Conservation (phyloP, 352 stramenopile genomes). For the Globisporangium perplexum region DNA sequence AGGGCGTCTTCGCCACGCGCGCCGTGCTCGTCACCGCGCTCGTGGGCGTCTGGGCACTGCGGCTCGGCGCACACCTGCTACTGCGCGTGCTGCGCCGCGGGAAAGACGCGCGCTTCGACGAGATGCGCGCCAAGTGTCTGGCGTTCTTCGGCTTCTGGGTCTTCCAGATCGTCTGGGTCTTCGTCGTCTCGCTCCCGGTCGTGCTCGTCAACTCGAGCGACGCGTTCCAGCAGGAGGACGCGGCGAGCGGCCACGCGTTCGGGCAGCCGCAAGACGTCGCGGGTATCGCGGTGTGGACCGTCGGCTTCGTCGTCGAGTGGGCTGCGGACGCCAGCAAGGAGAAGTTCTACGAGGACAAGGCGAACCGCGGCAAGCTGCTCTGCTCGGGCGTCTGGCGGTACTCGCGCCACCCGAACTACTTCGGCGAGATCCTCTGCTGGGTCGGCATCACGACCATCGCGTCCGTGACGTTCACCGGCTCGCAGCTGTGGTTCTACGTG, state of each 20-base stretch:
- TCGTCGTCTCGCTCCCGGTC: slow-evolving; percentile 64
- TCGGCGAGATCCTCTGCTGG: slow-evolving; percentile 92
- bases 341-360: slow-evolving; percentile 39
- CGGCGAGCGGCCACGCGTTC: slow-evolving; percentile 18
- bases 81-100: slow-evolving; percentile 58
- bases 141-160: slow-evolving; percentile 76
- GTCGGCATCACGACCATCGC: slow-evolving; percentile 41
- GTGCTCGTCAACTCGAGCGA: slow-evolving; percentile 52
- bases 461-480: slow-evolving; percentile 30
- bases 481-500: slow-evolving; percentile 40
- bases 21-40: slow-evolving; percentile 42
- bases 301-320: slow-evolving; percentile 54
- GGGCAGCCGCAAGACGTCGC: slow-evolving; percentile 30
- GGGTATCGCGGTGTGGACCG: slow-evolving; percentile 39
- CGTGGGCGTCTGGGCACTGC: slow-evolving; percentile 48
- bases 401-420: slow-evolving; percentile 91
- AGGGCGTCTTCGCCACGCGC: slow-evolving; percentile 37
- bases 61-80: slow-evolving; percentile 62
- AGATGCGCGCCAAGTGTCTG: slow-evolving; percentile 55
- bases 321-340: slow-evolving; percentile 58
- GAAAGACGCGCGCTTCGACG: slow-evolving; percentile 73
- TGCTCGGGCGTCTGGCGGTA: slow-evolving; percentile 76
- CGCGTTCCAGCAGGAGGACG: slow-evolving; percentile 8
- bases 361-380: slow-evolving; percentile 52
- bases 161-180: slow-evolving; percentile 81